Evolutionary conservation across 2,329 filamentous ascomycete species (phyloP).

Genomic region (Fusarium sp.): DNA sequence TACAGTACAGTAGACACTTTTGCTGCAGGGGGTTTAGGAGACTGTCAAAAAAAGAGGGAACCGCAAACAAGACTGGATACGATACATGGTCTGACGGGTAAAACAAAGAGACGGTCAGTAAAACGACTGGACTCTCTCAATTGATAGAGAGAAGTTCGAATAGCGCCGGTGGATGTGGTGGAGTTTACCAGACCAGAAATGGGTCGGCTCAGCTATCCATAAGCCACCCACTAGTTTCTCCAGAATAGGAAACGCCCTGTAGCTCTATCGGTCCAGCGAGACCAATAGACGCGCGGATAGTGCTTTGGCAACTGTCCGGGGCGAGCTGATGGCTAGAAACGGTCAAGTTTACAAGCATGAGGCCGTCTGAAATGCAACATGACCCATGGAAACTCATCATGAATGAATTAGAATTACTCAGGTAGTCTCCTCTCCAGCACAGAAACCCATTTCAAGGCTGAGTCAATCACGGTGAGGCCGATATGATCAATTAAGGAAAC

Average conservation of each 20-base stretch:
- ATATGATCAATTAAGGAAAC: constrained; percentile 19
- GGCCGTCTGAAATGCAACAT: constrained; percentile 43
- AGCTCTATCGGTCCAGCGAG: constrained; percentile 33
- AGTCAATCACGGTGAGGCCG: constrained; percentile 38
- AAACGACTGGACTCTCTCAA: background rate
- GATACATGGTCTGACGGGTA: background rate
- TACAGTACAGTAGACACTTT: background rate
- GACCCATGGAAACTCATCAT: constrained; percentile 4
- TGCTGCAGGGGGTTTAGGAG: constrained; percentile 23
- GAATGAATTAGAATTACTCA: constrained; percentile 1
- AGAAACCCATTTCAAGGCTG: constrained; percentile 19
- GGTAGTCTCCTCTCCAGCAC: background rate
- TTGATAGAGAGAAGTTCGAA: constrained; percentile 14
- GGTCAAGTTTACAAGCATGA: constrained; percentile 38
- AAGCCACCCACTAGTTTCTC: constrained; percentile 45
- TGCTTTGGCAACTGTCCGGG: constrained; percentile 38
- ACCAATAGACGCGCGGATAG: constrained; percentile 48
- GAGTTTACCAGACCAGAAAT: constrained; percentile 21
- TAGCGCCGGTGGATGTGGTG: constrained; percentile 30
- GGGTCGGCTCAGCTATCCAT: constrained; percentile 43
- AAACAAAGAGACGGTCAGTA: constrained; percentile 23
- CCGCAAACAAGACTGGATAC: background rate
- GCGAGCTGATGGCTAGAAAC: constrained; percentile 45
- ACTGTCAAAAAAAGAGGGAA: background rate
- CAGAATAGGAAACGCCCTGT: constrained; percentile 40